phyloP scores from a whole-genome alignment of 331 rosid genomes.

The Cydonia oblonga region DNA sequence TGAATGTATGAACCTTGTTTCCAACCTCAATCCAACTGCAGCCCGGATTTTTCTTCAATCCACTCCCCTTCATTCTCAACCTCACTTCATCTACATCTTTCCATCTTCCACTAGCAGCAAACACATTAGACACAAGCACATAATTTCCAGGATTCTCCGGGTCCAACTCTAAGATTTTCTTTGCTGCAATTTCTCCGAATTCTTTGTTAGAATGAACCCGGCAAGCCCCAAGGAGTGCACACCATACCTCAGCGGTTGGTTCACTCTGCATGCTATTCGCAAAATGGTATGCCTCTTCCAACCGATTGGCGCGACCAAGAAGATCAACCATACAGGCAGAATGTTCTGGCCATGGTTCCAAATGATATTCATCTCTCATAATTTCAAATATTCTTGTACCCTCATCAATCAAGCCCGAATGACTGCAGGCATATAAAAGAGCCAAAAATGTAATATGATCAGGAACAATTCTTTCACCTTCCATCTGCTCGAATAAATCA shows the following conservation, averaged over 20 bases:
- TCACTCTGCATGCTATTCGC: slow-evolving; percentile 38
- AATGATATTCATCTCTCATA: slow-evolving; percentile 42
- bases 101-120: slow-evolving; percentile 66
- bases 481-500: slow-evolving; percentile 45
- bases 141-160: slow-evolving; percentile 59
- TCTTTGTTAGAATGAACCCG: slow-evolving; percentile 56
- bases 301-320: slow-evolving; percentile 57
- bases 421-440: slow-evolving; percentile 71
- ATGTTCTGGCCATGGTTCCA: slow-evolving; percentile 85
- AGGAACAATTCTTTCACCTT: slow-evolving; percentile 34
- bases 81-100: slow-evolving; percentile 59
- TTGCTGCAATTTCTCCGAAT: slow-evolving; percentile 52
- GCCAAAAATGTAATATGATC: slow-evolving; percentile 69
- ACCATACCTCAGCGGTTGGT: slow-evolving; percentile 70
- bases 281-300: slow-evolving; percentile 67
- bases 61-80: slow-evolving; percentile 54
- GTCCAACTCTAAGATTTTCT: slow-evolving; percentile 47
- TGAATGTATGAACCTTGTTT: slow-evolving; percentile 51
- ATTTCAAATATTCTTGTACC: slow-evolving; percentile 39
- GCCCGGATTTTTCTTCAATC: slow-evolving; percentile 67
- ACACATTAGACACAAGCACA: slow-evolving; percentile 54
- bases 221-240: slow-evolving; percentile 77
- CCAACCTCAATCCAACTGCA: slow-evolving; percentile 76
- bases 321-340: slow-evolving; percentile 64
- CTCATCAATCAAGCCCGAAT: slow-evolving; percentile 64